Base-by-base conservation (phyloP, 495 filamentous ascomycete species). In the Aspergillus kassunensis region DNA sequence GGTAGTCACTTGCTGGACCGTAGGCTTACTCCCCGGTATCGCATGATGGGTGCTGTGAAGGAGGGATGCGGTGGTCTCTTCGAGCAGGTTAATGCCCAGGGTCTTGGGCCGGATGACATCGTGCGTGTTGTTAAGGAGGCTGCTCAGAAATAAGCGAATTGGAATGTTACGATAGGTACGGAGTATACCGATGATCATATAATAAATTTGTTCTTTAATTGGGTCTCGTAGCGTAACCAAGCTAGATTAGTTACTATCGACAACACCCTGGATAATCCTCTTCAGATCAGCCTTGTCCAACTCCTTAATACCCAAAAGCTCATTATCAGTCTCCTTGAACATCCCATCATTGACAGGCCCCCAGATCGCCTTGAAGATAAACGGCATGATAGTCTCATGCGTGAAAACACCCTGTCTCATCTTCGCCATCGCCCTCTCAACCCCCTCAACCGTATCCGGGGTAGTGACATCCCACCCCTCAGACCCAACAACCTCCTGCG, bases 21-120 rank as follows among this genome's bases (percentile, higher is more conserved):
- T 49, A 63, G 63, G 11, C 58, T 70, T 20, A 70, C 60, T 2
- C 69, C 69, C 27, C 67, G 64, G 57, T 72, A 59, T 55, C 60
- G 62, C 55, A 44, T 64, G 1, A 62, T 72, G 21, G 69, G 69
- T 31, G 61, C 65, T 11, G 43, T 65, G 21, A 70, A 66, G 58
- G 69, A 72, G 39, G 69, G 69, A 40, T 65, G 63, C 41, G 69
- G 69, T 44, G 69, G 69, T 35, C 39, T 72, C 43, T 72, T 55
- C 47, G 57, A 72, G 50, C 69, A 72, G 55, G 44, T 72, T 43
- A 69, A 72, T 40, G 56, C 53, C 20, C 69, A 72, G 55, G 69
- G 69, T 9, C 60, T 72, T n/a, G 59, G 57, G 6, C 69, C 69
- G 1, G 56, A 63, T 24, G 66, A 70, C 34, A 67, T 72, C 24